Evolutionary conservation across 2,329 filamentous ascomycete genomes (phyloP).

Genomic region (Diplocarpon rosae): DNA sequence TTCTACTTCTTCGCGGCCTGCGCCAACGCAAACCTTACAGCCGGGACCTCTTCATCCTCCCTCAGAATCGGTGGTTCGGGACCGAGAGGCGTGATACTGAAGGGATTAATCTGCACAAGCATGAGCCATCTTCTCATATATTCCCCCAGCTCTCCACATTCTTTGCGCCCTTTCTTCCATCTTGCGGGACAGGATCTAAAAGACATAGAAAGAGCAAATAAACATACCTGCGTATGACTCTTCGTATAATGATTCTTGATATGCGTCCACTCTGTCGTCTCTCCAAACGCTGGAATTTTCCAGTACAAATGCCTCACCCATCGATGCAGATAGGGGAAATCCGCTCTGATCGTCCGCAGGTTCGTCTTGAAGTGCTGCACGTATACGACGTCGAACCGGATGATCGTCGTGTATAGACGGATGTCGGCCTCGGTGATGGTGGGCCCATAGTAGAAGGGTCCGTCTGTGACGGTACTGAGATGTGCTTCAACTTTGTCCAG

Average conservation of each 20-base stretch:
- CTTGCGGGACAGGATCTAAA: too few relatives aligned
- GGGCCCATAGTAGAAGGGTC: slow-evolving; percentile 66
- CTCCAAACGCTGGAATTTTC: slow-evolving; percentile 51
- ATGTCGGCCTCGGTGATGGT: slow-evolving; percentile 74
- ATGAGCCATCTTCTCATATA: too few relatives aligned
- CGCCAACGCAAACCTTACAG: slow-evolving; percentile 30
- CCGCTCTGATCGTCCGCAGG: slow-evolving; percentile 30
- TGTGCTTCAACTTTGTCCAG: slow-evolving; percentile 69
- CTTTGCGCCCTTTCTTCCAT: too few relatives aligned
- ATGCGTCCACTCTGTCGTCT: slow-evolving; percentile 27
- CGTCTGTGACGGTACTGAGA: slow-evolving; percentile 36
- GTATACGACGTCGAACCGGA: slow-evolving; percentile 62
- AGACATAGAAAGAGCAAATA: too few relatives aligned
- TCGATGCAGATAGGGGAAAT: slow-evolving; percentile 53
- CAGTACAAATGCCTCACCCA: slow-evolving; percentile 60
- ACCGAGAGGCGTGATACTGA: slow-evolving; percentile 71
- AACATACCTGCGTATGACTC: slow-evolving; percentile 41
- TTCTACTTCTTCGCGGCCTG: slow-evolving; percentile 17
- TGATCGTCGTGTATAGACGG: slow-evolving; percentile 52
- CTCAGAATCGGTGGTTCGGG: slow-evolving; percentile 74
- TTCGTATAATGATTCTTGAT: slow-evolving; percentile 93
- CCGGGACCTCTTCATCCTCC: slow-evolving; percentile 65
- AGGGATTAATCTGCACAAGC: slow-evolving; percentile 48
- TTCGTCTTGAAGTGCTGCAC: slow-evolving; percentile 76
- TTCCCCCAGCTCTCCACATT: too few relatives aligned